Base-by-base conservation (phyloP, 371 early-diverging fungal genomes). In the Nematocida displodere region DNA sequence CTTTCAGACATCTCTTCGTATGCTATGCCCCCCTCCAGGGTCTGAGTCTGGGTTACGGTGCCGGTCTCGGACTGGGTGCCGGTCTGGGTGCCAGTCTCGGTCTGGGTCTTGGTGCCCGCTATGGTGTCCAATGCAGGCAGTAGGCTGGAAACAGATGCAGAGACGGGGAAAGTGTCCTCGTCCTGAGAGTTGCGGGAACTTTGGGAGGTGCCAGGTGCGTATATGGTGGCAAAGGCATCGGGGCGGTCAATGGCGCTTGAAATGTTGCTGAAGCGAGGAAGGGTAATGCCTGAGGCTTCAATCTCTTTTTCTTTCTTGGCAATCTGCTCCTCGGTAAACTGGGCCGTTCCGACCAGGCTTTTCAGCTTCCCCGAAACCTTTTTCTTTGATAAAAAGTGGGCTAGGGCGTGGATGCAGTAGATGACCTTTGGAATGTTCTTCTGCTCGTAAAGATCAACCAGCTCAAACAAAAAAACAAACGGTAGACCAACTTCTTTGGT, bases 341-440 rank as follows among this genome's bases (percentile, higher is more conserved):
- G 52, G 36, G 56, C 64, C 34, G 53, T 36, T 20, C 79, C 80
- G 22, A 56, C 66, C n/a, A 64, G 49, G 26, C 49, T 67, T n/a
- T 34, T 53, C 17, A 82, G 84, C 15, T 76, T 65, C n/a, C 44
- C 20, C 4, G 68, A 24, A 2, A 65, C 75, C 20, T 79, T 80
- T 28, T 65, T 76, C 36, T 56, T 68, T 15, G 63, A 54, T 46
- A 84, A 54, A 40, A 58, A 79, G 31, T 86, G 90, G 87, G 90
- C 92, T 47, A 97, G 87, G 0, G 97, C 97, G 80, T 98, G 98
- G 55, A 99, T 89, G 84, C 96, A 95, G 83, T 96, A 97, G 76
- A 99, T 93, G 8, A 98, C 97, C 80, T 92, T 92, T 26, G 97
- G 97, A 81, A 97, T 90, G 83, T 99, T 98, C 83, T 95, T 98